Evolutionary conservation across 176 grass and related monocot genomes (phyloP).

Genomic region (Oryza nivara): DNA sequence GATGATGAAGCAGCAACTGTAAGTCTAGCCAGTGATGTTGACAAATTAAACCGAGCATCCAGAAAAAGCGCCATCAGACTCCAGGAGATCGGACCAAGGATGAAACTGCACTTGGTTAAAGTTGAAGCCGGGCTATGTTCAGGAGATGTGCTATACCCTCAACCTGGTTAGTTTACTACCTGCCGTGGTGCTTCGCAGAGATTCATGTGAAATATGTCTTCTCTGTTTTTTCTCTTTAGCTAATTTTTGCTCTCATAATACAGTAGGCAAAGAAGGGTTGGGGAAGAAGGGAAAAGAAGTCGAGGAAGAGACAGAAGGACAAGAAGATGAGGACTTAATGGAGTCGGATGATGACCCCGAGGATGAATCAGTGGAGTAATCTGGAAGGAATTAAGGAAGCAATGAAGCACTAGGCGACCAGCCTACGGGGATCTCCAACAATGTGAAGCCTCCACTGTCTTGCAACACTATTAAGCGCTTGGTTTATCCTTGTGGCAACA

Average conservation of each 20-base stretch:
- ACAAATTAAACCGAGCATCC: slow-evolving; percentile 75
- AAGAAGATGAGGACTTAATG: not conserved
- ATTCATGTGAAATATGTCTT: not conserved
- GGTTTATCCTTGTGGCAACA: not conserved
- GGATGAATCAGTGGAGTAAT: slow-evolving; percentile 23
- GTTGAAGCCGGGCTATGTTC: slow-evolving; percentile 83
- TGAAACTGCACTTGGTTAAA: slow-evolving; percentile 83
- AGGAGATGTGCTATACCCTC: slow-evolving; percentile 71
- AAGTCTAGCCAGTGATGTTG: slow-evolving; percentile 67
- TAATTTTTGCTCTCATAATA: slow-evolving; percentile 11
- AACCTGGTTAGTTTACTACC: slow-evolving; percentile 55
- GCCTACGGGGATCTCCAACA: not conserved
- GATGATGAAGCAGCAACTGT: slow-evolving; percentile 90
- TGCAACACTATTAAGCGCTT: not conserved
- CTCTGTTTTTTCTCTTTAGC: not conserved
- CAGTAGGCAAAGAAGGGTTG: slow-evolving; percentile 24
- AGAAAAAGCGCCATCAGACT: slow-evolving; percentile 85
- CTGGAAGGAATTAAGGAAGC: not conserved
- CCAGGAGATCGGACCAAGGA: slow-evolving; percentile 84
- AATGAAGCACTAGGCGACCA: not conserved
- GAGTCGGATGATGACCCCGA: slow-evolving; percentile 9
- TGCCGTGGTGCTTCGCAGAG: not conserved
- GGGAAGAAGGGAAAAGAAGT: slow-evolving; percentile 16
- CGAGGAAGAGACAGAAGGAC: slow-evolving; percentile 23
- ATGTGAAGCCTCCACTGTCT: not conserved